Evolutionary conservation across 2,329 filamentous ascomycete genomes (phyloP).

Genomic region (Myrmaecium sp.): DNA sequence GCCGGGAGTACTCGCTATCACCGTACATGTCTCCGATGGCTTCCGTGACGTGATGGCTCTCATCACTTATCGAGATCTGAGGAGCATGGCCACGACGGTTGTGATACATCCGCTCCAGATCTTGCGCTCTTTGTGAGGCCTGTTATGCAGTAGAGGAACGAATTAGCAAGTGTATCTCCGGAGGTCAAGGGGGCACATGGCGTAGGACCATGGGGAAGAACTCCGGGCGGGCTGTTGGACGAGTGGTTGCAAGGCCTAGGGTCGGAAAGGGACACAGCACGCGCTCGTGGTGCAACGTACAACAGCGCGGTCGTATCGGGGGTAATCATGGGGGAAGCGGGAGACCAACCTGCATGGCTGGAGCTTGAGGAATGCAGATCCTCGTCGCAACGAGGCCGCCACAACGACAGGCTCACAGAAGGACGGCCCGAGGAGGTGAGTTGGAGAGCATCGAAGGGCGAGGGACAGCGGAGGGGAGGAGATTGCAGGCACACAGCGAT

Average conservation of each 20-base stretch:
- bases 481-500: not conserved
- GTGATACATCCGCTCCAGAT: conserved; percentile 32
- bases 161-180: not conserved
- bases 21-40: conserved; percentile 84
- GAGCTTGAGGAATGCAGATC: conserved; percentile 8
- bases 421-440: conserved; percentile 4
- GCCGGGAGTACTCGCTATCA: conserved; percentile 43
- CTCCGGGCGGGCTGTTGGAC: not conserved
- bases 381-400: conserved; percentile 8
- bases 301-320: too few relatives aligned
- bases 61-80: conserved; percentile 62
- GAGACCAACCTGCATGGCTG: conserved; percentile 11
- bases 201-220: not conserved
- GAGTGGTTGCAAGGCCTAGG: not conserved
- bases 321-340: conserved; percentile 3
- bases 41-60: conserved; percentile 86
- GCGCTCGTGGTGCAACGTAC: not conserved
- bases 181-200: not conserved
- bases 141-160: conserved; percentile 6
- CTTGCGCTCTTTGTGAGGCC: conserved; percentile 24
- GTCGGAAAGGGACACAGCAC: not conserved
- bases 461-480: not conserved
- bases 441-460: conserved; percentile 7
- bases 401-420: conserved; percentile 6
- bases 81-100: conserved; percentile 40